Conservation (phyloP, 75 land plant genomes). For the Azolla pinnata region DNA sequence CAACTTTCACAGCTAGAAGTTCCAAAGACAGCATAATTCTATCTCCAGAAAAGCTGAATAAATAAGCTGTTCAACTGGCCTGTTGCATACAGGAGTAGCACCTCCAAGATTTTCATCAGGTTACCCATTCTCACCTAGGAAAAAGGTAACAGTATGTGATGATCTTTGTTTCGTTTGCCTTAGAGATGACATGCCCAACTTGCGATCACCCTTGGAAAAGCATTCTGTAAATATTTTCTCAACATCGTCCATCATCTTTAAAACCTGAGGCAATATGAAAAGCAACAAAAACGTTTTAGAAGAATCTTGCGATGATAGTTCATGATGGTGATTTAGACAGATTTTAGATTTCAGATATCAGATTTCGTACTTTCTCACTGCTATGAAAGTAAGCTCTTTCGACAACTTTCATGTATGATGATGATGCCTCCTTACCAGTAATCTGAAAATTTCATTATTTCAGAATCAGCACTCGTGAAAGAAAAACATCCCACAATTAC, state of each 20-base stretch:
- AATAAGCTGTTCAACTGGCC: no score
- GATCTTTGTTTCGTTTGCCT: slow-evolving; percentile 59
- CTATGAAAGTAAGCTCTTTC: slow-evolving; percentile 61
- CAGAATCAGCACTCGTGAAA: slow-evolving; percentile 6
- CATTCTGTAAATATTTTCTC: slow-evolving; percentile 62
- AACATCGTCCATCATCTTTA: slow-evolving; percentile 62
- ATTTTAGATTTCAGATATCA: no score
- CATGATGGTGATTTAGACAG: no score
- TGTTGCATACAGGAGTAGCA: no score
- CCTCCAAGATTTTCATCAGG: no score
- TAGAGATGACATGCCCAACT: slow-evolving; percentile 67
- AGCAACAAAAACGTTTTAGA: no score
- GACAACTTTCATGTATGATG: slow-evolving; percentile 35
- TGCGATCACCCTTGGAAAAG: slow-evolving; percentile 65
- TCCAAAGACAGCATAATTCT: no score
- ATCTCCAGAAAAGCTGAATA: no score
- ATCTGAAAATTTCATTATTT: slow-evolving; percentile 25
- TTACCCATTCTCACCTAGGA: slow-evolving; percentile 55
- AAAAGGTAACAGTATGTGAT: slow-evolving; percentile 77
- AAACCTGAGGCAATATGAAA: slow-evolving; percentile 44
- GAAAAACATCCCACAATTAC: no score
- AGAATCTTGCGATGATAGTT: no score
- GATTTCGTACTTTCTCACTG: slow-evolving; percentile 57
- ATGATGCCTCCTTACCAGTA: slow-evolving; percentile 30
- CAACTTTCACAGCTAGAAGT: no score